Evolutionary conservation across 2,329 filamentous ascomycete genomes (phyloP), one percentile per base, ranked within the genome.

Genomic region (Cadophora sp.): DNA sequence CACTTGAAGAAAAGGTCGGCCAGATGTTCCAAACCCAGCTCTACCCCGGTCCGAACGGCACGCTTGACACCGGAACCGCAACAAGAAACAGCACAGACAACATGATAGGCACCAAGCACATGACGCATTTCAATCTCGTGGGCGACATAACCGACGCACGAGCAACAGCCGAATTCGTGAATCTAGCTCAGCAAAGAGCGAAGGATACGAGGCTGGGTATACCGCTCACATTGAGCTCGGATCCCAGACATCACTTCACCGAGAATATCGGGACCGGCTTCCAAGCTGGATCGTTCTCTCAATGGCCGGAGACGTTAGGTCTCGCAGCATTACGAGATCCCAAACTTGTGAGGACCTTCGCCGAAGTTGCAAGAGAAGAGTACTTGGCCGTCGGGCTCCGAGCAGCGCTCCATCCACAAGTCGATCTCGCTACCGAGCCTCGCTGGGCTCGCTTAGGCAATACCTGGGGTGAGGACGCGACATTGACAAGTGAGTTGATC

Each of bases 91-190:
- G 56, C 37, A 26, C 34, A 0, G 56, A 43, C n/a, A 8, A 27
- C n/a, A 7, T 61, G 1, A 29, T 61, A 12, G 58, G 58, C 12
- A 61, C 3, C 12, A 27, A 61, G 12, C 24, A 46, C 8, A 2
- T 61, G 24, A 61, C 37, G 12, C 58, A 61, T 22, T 61, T 61
- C 58, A 61, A 61, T n/a, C 58, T 61, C 22, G 14, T 46, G 3
- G 29, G 29, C n/a, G 19, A n/a, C n/a, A 43, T 59, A 14, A 14
- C 12, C n/a, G 9, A 37, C 26, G 56, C 31, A 9, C 19, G 9
- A 14, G 29, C 14, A 8, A 24, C 31, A 6, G 56, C 56, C 5
- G 19, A 59, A 14, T 59, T n/a, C 19, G 8, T 4, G n/a, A 59
- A 40, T 9, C 16, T 24, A 2, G n/a, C 24, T 8, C 56, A 59